A percentile compares a stretch with the other conserved stretches of the same genome.
phyloP scores from a whole-genome alignment of 1,139 yeast species.

The Keqinozyma sinolaborantium region DNA sequence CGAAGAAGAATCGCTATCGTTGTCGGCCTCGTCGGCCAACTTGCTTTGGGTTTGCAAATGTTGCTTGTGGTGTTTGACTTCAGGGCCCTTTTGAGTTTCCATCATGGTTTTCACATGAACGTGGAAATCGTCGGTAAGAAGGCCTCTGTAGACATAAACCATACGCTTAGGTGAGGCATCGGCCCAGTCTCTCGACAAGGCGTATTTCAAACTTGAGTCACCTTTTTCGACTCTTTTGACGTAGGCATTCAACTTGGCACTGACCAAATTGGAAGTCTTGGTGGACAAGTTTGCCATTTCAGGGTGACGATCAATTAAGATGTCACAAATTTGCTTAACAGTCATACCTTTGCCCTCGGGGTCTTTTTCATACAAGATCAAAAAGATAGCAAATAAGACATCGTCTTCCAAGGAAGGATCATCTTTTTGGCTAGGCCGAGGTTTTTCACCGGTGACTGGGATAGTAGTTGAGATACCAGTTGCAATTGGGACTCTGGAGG shows the following conservation, averaged over 20 bases:
- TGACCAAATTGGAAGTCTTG: conserved; percentile 75
- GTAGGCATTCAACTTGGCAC: conserved; percentile 79
- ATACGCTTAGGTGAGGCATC: conserved; percentile 83
- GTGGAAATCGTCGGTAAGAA: conserved; percentile 68
- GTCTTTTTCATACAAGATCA: conserved; percentile 65
- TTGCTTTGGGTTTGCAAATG: neutral
- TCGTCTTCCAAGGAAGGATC: conserved; percentile 69
- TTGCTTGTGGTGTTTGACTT: neutral
- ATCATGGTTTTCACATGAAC: conserved; percentile 59
- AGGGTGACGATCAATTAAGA: conserved; percentile 67
- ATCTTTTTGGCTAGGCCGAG: conserved; percentile 60
- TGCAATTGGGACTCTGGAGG: conserved; percentile 51
- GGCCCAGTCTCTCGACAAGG: conserved; percentile 83
- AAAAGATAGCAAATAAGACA: conserved; percentile 69
- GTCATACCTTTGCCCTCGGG: conserved; percentile 75
- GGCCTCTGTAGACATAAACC: conserved; percentile 82
- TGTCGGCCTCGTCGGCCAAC: conserved; percentile 6
- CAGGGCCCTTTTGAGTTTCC: conserved; percentile 28
- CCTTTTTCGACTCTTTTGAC: conserved; percentile 82
- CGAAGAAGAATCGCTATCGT: conserved; percentile 5
- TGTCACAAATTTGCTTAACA: conserved; percentile 79
- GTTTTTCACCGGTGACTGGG: conserved; percentile 80
- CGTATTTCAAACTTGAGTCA: conserved; percentile 65
- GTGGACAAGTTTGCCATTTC: conserved; percentile 78
- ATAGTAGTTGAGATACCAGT: conserved; percentile 75